Evolutionary conservation across 768 basidiomycete species (phyloP).

Genomic region (Cystofilobasidium ferigula): DNA sequence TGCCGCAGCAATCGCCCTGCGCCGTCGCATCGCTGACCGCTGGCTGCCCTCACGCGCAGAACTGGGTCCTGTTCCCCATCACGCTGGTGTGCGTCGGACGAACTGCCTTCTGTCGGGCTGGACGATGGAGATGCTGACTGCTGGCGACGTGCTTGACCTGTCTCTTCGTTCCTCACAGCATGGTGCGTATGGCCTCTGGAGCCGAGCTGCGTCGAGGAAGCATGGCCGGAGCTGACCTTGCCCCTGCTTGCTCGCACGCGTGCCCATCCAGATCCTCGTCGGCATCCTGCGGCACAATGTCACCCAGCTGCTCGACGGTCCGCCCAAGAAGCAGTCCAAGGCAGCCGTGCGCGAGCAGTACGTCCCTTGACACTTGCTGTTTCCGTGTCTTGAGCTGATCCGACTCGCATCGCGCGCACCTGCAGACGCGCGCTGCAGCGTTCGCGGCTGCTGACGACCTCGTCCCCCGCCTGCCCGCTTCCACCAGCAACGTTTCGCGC

Average conservation of each 20-base stretch:
- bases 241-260: neutral
- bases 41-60: conserved; percentile 27
- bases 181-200: neutral
- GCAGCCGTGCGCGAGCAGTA: conserved; percentile 86
- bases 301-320: conserved; percentile 66
- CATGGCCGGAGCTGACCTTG: neutral
- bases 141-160: conserved; percentile 5
- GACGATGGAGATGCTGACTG: no score
- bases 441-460: conserved; percentile 70
- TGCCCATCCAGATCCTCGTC: conserved; percentile 56
- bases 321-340: conserved; percentile 67
- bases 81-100: conserved; percentile 75
- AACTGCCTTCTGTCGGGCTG: no score
- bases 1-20: no score
- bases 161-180: neutral
- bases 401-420: conserved; percentile 43
- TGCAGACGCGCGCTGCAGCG: conserved; percentile 49
- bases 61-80: conserved; percentile 74
- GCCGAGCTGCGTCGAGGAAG: neutral
- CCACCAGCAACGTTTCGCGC: conserved; percentile 37
- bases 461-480: conserved; percentile 70
- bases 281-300: conserved; percentile 89
- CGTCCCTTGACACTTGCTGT: conserved; percentile 36
- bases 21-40: neutral
- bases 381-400: conserved; percentile 12